A percentile compares a stretch with the other conserved stretches of the same genome.
Evolutionary conservation across 352 stramenopile genomes (phyloP).

Genomic region (Pythium insidiosum): DNA sequence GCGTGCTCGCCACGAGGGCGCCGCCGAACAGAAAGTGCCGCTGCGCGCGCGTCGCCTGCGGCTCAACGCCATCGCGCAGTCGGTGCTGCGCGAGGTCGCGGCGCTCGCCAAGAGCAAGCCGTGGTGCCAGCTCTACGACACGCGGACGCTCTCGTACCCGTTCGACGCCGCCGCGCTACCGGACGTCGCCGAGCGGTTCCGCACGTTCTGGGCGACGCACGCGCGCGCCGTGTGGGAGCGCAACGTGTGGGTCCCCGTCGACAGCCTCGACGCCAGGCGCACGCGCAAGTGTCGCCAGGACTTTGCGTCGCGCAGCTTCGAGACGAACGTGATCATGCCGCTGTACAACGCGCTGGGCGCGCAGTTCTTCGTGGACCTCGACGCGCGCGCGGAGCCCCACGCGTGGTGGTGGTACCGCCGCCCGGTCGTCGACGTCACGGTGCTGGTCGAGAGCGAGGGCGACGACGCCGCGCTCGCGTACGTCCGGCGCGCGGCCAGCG

Average conservation of each 20-base stretch:
- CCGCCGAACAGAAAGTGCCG: too few relatives aligned
- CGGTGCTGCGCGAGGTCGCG: too few relatives aligned
- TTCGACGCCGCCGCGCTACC: constrained; percentile 1
- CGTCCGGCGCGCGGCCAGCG: background rate
- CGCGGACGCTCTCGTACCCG: constrained; percentile 1
- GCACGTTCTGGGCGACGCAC: constrained; percentile 4
- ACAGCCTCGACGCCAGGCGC: background rate
- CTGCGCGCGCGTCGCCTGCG: too few relatives aligned
- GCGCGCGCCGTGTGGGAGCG: constrained; percentile 10
- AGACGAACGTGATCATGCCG: background rate
- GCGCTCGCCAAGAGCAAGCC: background rate
- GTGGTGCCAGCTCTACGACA: constrained; percentile 6
- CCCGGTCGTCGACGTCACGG: background rate
- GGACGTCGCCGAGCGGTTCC: background rate
- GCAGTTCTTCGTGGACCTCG: constrained; percentile 11
- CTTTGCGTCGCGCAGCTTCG: background rate
- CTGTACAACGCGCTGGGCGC: constrained; percentile 7
- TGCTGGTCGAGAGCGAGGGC: background rate
- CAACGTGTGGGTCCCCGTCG: constrained; percentile 5
- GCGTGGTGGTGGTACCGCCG: constrained; percentile 12
- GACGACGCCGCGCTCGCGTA: background rate
- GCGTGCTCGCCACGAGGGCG: too few relatives aligned
- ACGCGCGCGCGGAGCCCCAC: background rate
- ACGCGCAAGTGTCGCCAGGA: constrained; percentile 3
- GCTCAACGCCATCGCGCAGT: too few relatives aligned